Base-by-base conservation (phyloP, 2,329 filamentous ascomycete genomes). In the Microcera coccophila region DNA sequence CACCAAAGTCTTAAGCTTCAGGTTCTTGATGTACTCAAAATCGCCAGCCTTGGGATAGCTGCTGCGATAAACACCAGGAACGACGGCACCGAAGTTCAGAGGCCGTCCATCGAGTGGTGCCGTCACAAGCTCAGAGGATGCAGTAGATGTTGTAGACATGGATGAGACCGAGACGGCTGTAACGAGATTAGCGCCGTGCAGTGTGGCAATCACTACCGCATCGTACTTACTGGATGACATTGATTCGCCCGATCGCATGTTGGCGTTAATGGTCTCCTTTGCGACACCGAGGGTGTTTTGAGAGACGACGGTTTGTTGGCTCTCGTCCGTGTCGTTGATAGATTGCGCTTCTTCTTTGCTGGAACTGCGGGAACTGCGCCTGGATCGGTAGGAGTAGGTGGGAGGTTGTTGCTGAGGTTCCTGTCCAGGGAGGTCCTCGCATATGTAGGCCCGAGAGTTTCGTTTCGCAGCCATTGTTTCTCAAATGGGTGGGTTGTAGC, bases 1-100 rank as follows among this genome's bases (percentile, higher is more conserved):
- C 81, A 95, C 74, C 44, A 95, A 83, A 14, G 85, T 91, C 69
- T 87, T 90, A 48, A 96, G 70, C 10, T 78, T 72, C 38, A 95
- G 71, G 19, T 70, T 72, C 55, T 76, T 70, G 41, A 95, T 69
- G 58, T 86, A 91, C 3, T 72, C 71, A 50, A 86, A 85, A 58
- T 95, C 84, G 43, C 82, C 75, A 4, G 75, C 65, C 48, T 81
- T 71, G 3, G 90, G 90, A 60, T 90, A 95, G 52, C 84, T 85
- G 64, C 87, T 91, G 39, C 90, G 80, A 62, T 88, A 95, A 20
- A 96, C 74, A 8, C 84, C 83, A 5, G 82, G 78, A 16, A 84
- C 69, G 16, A 95, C 84, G 20, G 81, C 69, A 15, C 85, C 87
- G 64, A 91, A 95, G 61, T 95, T 95, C 51, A 69, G 57, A 2